phyloP scores from a whole-genome alignment of 768 basidiomycete genomes.

The Lentinula raphanica region DNA sequence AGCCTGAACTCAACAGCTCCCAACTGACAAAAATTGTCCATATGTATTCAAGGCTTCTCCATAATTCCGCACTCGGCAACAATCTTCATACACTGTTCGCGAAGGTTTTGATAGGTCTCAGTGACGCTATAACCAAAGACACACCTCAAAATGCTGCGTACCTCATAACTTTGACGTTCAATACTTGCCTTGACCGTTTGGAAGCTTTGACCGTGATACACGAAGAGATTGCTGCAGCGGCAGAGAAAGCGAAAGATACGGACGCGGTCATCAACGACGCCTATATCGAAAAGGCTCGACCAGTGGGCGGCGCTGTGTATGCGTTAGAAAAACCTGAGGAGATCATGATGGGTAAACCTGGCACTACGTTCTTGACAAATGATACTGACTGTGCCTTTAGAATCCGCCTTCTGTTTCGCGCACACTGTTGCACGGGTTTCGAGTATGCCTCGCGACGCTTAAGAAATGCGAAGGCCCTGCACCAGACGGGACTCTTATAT shows the following conservation, averaged over 20 bases:
- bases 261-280: conserved; percentile 45
- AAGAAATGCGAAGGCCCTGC: conserved; percentile 74
- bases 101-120: conserved; percentile 87
- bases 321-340: conserved; percentile 81
- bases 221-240: conserved; percentile 43
- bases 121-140: conserved; percentile 81
- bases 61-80: conserved; percentile 77
- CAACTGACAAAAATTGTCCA: conserved; percentile 78
- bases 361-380: not conserved
- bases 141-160: conserved; percentile 60
- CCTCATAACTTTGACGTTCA: conserved; percentile 71
- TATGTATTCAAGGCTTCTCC: conserved; percentile 82
- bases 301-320: conserved; percentile 72
- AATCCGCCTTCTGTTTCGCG: conserved; percentile 86
- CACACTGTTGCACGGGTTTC: conserved; percentile 83
- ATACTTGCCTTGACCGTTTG: conserved; percentile 80
- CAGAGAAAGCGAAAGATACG: conserved; percentile 46
- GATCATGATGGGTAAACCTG: conserved; percentile 63
- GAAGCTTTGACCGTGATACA: conserved; percentile 71
- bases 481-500: conserved; percentile 83
- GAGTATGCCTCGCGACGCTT: conserved; percentile 68
- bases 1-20: conserved; percentile 68
- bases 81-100: conserved; percentile 86
- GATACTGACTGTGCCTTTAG: conserved; percentile 36
- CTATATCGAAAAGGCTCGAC: conserved; percentile 80